A percentile compares a stretch with the other conserved stretches of the same genome.
phyloP scores from a whole-genome alignment of 1,139 yeast species.

The Suhomyces guaymorum region DNA sequence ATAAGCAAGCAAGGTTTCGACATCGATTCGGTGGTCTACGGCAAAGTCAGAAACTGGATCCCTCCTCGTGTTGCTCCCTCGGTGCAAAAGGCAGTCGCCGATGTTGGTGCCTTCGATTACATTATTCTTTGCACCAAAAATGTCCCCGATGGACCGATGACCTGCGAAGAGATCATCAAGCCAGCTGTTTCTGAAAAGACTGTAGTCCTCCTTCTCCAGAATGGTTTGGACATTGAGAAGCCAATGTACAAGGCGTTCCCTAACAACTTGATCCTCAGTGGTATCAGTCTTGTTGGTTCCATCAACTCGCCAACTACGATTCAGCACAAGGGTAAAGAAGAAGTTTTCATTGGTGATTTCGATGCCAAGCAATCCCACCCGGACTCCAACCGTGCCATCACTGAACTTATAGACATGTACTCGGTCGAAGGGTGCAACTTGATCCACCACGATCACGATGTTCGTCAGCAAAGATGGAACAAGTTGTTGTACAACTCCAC shows the following conservation, averaged over 20 bases:
- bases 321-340: conserved; percentile 54
- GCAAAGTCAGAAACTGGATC: conserved; percentile 51
- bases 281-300: conserved; percentile 68
- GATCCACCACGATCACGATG: conserved; percentile 47
- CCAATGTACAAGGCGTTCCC: conserved; percentile 62
- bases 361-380: conserved; percentile 12
- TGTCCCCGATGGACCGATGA: conserved; percentile 61
- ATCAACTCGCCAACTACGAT: conserved; percentile 56
- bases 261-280: conserved; percentile 58
- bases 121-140: conserved; percentile 71
- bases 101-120: conserved; percentile 60
- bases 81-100: conserved; percentile 45
- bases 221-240: conserved; percentile 72
- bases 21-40: conserved; percentile 63
- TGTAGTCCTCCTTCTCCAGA: conserved; percentile 45
- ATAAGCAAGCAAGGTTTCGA: conserved; percentile 55
- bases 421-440: conserved; percentile 42
- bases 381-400: conserved; percentile 27
- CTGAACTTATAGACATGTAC: conserved; percentile 52
- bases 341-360: conserved; percentile 57
- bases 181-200: conserved; percentile 50
- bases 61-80: conserved; percentile 49
- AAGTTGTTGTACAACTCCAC: conserved; percentile 72
- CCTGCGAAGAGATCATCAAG: conserved; percentile 57
- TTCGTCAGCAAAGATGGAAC: conserved; percentile 63